Conservation (phyloP, 345 rosid genomes). For the Eutrema japonicum region DNA sequence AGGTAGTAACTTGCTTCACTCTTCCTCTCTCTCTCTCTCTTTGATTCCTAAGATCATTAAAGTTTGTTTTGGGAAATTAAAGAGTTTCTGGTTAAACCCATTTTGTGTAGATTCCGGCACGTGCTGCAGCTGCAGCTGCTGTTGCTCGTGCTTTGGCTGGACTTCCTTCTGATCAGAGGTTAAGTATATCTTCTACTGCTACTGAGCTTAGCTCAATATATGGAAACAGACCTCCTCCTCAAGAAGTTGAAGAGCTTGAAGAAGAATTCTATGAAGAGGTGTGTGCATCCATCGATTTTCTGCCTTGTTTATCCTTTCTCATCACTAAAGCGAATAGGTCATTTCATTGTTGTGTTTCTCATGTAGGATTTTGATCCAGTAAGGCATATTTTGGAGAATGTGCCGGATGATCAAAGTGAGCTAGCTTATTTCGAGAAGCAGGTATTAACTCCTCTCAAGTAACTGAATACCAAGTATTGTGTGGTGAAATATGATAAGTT, state of each 20-base stretch:
- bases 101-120: constrained; percentile 79
- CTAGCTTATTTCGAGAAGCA: constrained; percentile 80
- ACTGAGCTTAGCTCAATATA: constrained; percentile 73
- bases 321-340: not conserved
- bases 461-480: not conserved
- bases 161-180: constrained; percentile 78
- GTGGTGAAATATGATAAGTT: not conserved
- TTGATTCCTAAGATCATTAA: not conserved
- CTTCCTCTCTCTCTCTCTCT: not conserved
- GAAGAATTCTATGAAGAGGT: constrained; percentile 92
- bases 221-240: constrained; percentile 68
- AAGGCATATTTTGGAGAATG: constrained; percentile 74
- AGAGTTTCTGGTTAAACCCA: not conserved
- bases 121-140: constrained; percentile 97
- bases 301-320: not conserved
- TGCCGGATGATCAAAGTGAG: constrained; percentile 73
- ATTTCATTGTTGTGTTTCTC: constrained; percentile 17
- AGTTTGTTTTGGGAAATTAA: not conserved
- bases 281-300: not conserved
- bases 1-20: constrained; percentile 49
- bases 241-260: constrained; percentile 67
- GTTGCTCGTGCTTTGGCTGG: constrained; percentile 94
- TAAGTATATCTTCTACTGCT: constrained; percentile 77
- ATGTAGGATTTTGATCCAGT: constrained; percentile 92
- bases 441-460: constrained; percentile 49